Conservation (phyloP, 1,139 yeast genomes). For the Hanseniaspora sp. region DNA sequence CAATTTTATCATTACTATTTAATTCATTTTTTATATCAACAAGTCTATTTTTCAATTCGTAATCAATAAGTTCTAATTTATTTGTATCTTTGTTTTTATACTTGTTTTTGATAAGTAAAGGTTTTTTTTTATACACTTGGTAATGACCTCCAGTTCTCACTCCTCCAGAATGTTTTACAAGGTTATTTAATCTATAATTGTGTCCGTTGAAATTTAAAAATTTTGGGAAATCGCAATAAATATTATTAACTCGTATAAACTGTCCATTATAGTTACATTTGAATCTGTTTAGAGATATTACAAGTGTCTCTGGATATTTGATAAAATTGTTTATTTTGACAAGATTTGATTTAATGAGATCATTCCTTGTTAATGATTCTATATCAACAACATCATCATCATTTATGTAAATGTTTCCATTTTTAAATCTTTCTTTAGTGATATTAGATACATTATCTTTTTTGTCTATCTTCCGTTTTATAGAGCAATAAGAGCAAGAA, state of each 20-base stretch:
- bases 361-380: neutral
- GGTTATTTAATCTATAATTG: conserved; percentile 53
- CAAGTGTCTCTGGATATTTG: neutral
- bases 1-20: neutral
- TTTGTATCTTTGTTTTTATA: conserved; percentile 40
- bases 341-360: neutral
- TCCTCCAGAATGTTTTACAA: conserved; percentile 77
- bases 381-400: neutral
- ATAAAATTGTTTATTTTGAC: neutral
- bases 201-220: neutral
- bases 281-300: conserved; percentile 3
- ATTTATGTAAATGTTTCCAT: neutral
- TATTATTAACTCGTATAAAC: neutral
- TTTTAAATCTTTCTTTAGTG: neutral
- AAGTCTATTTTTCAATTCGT: neutral
- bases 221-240: conserved; percentile 1
- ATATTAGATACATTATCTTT: neutral
- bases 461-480: neutral
- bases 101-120: conserved; percentile 43
- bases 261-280: neutral
- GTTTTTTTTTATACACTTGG: conserved; percentile 66
- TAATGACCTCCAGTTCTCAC: conserved; percentile 78
- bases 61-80: neutral
- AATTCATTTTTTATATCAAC: neutral
- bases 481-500: conserved; percentile 5